Evolutionary conservation across 805 yeast species (phyloP).

Genomic region (Candida endomychidarum): DNA sequence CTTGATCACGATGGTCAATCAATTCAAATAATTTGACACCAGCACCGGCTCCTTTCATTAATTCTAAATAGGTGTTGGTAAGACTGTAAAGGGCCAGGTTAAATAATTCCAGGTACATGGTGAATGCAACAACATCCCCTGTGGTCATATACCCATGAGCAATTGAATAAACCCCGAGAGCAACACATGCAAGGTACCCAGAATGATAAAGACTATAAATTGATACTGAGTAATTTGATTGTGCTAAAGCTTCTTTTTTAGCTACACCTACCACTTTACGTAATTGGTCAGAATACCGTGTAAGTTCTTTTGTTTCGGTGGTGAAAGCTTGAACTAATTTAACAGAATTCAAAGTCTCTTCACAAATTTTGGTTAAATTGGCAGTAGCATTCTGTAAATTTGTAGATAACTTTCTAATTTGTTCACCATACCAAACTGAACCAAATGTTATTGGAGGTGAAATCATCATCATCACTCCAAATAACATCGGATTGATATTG

Average conservation of each 20-base stretch:
- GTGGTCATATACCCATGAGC: slow-evolving; percentile 45
- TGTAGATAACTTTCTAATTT: slow-evolving; percentile 40
- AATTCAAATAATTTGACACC: slow-evolving; percentile 44
- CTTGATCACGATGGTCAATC: slow-evolving; percentile 37
- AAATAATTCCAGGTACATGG: slow-evolving; percentile 46
- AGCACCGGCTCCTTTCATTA: slow-evolving; percentile 50
- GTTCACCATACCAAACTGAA: slow-evolving; percentile 46
- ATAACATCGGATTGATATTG: slow-evolving; percentile 39
- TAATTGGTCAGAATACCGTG: slow-evolving; percentile 38
- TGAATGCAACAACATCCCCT: slow-evolving; percentile 47
- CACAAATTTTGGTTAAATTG: slow-evolving; percentile 43
- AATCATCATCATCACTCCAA: slow-evolving; percentile 44
- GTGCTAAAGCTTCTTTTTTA: slow-evolving; percentile 44
- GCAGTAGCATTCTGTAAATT: slow-evolving; percentile 46
- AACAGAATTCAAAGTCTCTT: slow-evolving; percentile 43
- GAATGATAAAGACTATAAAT: slow-evolving; percentile 43
- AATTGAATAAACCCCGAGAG: slow-evolving; percentile 43
- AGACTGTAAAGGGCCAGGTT: slow-evolving; percentile 45
- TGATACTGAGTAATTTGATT: slow-evolving; percentile 43
- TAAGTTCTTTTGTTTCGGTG: slow-evolving; percentile 41
- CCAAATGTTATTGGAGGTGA: slow-evolving; percentile 48
- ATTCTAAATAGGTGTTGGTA: slow-evolving; percentile 46
- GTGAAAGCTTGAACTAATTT: slow-evolving; percentile 46
- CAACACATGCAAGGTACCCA: slow-evolving; percentile 43
- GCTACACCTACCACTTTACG: slow-evolving; percentile 44